Base-by-base conservation (phyloP, 2,329 filamentous ascomycete genomes). In the Pseudocercospora cruenta region DNA sequence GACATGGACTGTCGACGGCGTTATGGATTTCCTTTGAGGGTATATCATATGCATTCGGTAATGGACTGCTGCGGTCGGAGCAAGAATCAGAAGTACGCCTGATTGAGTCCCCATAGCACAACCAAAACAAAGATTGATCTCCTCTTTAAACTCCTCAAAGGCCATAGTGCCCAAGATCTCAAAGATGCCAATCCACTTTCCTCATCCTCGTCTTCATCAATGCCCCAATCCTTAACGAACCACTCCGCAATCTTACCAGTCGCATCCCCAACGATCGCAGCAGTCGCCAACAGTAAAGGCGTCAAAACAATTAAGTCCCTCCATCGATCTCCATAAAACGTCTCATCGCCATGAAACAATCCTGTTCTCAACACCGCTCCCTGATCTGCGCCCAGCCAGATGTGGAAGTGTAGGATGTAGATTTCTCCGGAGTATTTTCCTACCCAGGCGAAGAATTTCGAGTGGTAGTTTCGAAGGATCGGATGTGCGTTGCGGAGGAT, bases 321-420 rank as follows among this genome's bases (percentile, higher is more conserved):
- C 73, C 72, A 76, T 49, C 73, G 74, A 67, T 75, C 74, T 14
- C 70, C 66, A 36, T 67, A 47, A 9, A 77, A 61, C 2, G 65
- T 74, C 3, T 73, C 73, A 31, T 69, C 62, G 22, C 69, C 66
- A 57, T 72, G 62, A 66, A 78, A 68, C 70, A 73, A 62, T 67
- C 81, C 70, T 71, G 71, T 66, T 63, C 80, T 71, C 8, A 89
- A 79, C 4, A 85, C 70, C 0, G 84, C 85, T 28, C 81, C 83
- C 1, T 84, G 84, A 71, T 89, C 86, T 2, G 82, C 86, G 1
- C 86, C 86, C 8, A 90, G 81, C 82, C 85, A 88, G 62, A 88
- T 80, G 73, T 90, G 88, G 72, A 84, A 84, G 68, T 88, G 86
- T 31, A 90, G 77, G 5, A 87, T 80, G 68, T 86, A 88, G 0